These are phyloP conservation scores for Penicillium sp. DNA, from an alignment of 2,329 filamentous ascomycete species.

Conservation along the genomic window DNA sequence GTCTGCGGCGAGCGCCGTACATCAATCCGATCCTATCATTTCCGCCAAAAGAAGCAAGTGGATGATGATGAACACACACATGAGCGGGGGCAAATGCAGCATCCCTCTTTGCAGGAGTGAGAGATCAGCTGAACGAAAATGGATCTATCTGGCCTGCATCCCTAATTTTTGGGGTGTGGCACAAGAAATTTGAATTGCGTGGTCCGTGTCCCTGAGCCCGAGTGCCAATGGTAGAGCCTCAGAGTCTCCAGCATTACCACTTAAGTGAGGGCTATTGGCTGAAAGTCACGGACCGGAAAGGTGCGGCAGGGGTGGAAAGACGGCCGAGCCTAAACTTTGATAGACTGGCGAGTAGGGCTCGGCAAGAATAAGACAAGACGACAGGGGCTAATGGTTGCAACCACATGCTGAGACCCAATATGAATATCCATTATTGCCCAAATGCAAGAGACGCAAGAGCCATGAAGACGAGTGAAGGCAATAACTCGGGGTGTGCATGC, in stretches of 20 bases:
- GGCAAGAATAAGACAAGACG: slow-evolving; percentile 15
- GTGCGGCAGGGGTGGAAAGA: slow-evolving; percentile 28
- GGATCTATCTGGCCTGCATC: slow-evolving; percentile 24
- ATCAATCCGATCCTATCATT: slow-evolving; percentile 36
- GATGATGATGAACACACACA: slow-evolving; percentile 37
- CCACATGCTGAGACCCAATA: slow-evolving; percentile 21
- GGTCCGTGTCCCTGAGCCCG: slow-evolving; percentile 23
- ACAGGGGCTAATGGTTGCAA: slow-evolving; percentile 25
- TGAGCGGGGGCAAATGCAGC: slow-evolving; percentile 39
- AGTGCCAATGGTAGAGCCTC: slow-evolving; percentile 34
- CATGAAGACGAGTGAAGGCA: slow-evolving; percentile 9
- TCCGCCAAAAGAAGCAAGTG: slow-evolving; percentile 26
- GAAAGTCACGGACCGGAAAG: slow-evolving; percentile 30
- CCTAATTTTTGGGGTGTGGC: slow-evolving; percentile 17
- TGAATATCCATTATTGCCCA: slow-evolving; percentile 16
- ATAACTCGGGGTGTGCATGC: slow-evolving; percentile 17
- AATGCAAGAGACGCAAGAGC: slow-evolving; percentile 16
- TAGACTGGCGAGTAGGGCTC: slow-evolving; percentile 21
- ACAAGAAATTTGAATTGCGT: slow-evolving; percentile 23
- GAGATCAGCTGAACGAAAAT: slow-evolving; percentile 45
- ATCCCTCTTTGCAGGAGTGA: slow-evolving; percentile 42
- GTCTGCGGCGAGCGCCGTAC: slow-evolving; percentile 34
- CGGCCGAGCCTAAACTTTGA: slow-evolving; percentile 18
- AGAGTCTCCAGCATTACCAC: slow-evolving; percentile 37
- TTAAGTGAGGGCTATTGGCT: slow-evolving; percentile 28